These are phyloP conservation scores for Fusarium circinatum DNA, from an alignment of 2,329 filamentous ascomycete genomes.

Conservation along the genomic window DNA sequence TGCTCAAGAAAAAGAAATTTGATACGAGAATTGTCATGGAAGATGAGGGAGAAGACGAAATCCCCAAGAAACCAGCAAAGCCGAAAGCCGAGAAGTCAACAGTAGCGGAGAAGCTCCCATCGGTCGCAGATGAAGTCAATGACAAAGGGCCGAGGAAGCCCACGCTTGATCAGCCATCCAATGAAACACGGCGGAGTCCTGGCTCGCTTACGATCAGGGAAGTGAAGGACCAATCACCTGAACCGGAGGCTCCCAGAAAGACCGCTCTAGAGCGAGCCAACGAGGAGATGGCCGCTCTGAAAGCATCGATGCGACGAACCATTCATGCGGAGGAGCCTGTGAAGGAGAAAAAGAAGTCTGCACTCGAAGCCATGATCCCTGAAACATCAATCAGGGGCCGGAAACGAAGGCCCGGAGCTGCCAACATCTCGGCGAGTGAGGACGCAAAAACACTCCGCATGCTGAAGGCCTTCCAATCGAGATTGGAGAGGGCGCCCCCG, in stretches of 20 bases:
- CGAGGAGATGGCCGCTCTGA: slow-evolving; percentile 82
- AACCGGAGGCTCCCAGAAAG: slow-evolving; percentile 52
- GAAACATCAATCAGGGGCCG: slow-evolving; percentile 75
- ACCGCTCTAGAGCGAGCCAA: slow-evolving; percentile 75
- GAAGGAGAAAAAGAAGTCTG: slow-evolving; percentile 71
- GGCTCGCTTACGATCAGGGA: slow-evolving; percentile 23
- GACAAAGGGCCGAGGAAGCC: background rate
- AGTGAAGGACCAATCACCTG: slow-evolving; percentile 35
- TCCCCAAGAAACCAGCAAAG: slow-evolving; percentile 42
- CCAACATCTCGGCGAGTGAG: slow-evolving; percentile 61
- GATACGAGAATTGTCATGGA: slow-evolving; percentile 78
- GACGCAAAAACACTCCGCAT: slow-evolving; percentile 75
- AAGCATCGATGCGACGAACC: slow-evolving; percentile 82
- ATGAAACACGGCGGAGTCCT: slow-evolving; percentile 19
- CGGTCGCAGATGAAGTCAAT: slow-evolving; percentile 25
- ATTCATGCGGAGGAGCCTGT: slow-evolving; percentile 58
- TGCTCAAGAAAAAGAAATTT: slow-evolving; percentile 81
- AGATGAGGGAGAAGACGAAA: slow-evolving; percentile 51
- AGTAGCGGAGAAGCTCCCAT: slow-evolving; percentile 32
- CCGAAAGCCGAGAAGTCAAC: slow-evolving; percentile 47
- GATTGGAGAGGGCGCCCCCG: slow-evolving; percentile 68
- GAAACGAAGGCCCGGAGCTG: slow-evolving; percentile 71
- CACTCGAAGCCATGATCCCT: slow-evolving; percentile 79
- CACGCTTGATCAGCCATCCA: background rate
- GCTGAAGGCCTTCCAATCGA: slow-evolving; percentile 82